Conservation (phyloP, 108 stramenopile species). For the Craspedostauros australis region DNA sequence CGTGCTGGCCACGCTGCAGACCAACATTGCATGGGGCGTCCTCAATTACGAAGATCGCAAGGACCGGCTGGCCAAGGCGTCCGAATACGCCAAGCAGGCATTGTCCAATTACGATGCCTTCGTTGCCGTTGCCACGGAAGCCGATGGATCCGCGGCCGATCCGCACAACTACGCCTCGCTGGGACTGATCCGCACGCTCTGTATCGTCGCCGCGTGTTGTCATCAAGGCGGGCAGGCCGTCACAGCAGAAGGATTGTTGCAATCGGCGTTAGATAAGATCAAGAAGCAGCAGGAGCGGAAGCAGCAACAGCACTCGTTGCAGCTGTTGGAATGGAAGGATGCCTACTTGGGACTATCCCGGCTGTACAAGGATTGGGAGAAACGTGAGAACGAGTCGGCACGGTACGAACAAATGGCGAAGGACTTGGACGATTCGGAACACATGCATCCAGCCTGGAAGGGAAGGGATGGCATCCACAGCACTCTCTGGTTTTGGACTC, state of each 20-base stretch:
- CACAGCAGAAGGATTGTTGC: constrained; percentile 79
- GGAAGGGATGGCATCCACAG: constrained; percentile 30
- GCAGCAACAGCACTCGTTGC: constrained; percentile 15
- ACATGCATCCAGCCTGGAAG: constrained; percentile 41
- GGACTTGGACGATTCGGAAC: constrained; percentile 40
- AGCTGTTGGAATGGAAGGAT: constrained; percentile 49
- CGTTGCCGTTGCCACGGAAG: constrained; percentile 1
- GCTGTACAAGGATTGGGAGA: constrained; percentile 72
- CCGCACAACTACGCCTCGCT: constrained; percentile 1
- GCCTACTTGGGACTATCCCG: constrained; percentile 45
- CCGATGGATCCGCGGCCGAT: constrained; percentile 1
- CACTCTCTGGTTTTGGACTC: constrained; percentile 47
- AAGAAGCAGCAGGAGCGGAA: constrained; percentile 6
- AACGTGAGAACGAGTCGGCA: constrained; percentile 59
- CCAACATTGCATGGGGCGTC: constrained; percentile 45
- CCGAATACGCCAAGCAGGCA: constrained; percentile 60
- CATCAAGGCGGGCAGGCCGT: constrained; percentile 63
- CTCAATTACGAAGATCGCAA: constrained; percentile 26
- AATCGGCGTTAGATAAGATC: constrained; percentile 53
- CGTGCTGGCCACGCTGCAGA: constrained; percentile 15
- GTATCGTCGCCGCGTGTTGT: constrained; percentile 66
- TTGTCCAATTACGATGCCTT: constrained; percentile 47
- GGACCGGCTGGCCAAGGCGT: constrained; percentile 47
- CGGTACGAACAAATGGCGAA: constrained; percentile 32
- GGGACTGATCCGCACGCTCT: constrained; percentile 45